phyloP scores from a whole-genome alignment of 345 rosid species.

The Barbarea vulgaris region DNA sequence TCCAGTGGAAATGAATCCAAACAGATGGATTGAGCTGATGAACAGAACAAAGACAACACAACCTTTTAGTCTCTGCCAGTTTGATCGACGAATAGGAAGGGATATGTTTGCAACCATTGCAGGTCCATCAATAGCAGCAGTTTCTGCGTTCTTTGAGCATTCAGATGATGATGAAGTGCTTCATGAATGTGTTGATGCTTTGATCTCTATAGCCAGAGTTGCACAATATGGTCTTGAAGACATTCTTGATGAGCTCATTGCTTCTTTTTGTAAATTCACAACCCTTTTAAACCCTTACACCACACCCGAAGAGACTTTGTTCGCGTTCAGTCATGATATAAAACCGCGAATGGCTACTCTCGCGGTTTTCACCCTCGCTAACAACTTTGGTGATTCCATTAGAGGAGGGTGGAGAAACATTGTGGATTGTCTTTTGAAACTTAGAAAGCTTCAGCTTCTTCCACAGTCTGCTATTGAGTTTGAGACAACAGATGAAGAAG shows the following conservation, averaged over 20 bases:
- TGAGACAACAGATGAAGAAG: constrained; percentile 42
- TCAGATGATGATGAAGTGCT: constrained; percentile 87
- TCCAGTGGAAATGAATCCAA: constrained; percentile 66
- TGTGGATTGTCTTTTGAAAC: constrained; percentile 82
- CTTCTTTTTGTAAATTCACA: constrained; percentile 84
- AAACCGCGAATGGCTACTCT: constrained; percentile 93
- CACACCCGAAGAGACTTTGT: constrained; percentile 81
- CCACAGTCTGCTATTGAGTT: constrained; percentile 75
- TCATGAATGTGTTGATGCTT: constrained; percentile 87
- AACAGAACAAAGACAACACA: constrained; percentile 53
- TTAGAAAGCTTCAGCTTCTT: constrained; percentile 82
- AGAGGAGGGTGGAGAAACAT: constrained; percentile 94
- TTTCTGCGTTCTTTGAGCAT: constrained; percentile 84
- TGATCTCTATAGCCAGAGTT: constrained; percentile 79
- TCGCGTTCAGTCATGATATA: constrained; percentile 76
- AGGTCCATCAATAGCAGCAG: constrained; percentile 84
- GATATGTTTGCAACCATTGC: constrained; percentile 91
- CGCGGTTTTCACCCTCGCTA: constrained; percentile 82
- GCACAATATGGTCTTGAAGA: constrained; percentile 82
- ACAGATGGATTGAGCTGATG: constrained; percentile 76
- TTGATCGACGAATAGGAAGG: constrained; percentile 70
- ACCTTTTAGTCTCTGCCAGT: constrained; percentile 57
- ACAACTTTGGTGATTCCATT: constrained; percentile 73
- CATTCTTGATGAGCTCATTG: constrained; percentile 82
- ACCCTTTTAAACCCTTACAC: constrained; percentile 86